Base-by-base conservation (phyloP, 1,284 basidiomycete species). In the Sporisorium reilianum region DNA sequence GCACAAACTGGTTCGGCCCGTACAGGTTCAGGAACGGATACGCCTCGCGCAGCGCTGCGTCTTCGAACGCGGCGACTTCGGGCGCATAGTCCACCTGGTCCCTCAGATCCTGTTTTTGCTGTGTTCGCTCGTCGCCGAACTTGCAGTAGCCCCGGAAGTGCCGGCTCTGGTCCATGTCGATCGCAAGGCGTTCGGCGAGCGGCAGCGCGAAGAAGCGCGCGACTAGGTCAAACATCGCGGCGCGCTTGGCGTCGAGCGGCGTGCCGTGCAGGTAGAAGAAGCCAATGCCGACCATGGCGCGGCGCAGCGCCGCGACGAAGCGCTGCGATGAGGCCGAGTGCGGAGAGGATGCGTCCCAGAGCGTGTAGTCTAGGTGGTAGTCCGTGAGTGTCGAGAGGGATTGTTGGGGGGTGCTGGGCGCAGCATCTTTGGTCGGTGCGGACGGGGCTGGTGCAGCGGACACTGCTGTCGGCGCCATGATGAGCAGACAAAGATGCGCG, bases 121-220 rank as follows among this genome's bases (percentile, higher is more conserved):
- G 55, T 12, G 80, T 81, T 1, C 64, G 55, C 32, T 81, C 80
- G 26, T 80, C 80, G 1, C 74, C 77, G 23, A 81, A 79, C 41
- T 66, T 70, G 62, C 75, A 62, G 70, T 75, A 81, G 1, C 80
- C 79, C 10, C 79, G 64, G 40, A 81, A 81, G 22, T 80, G 78
- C 9, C 66, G 56, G 23, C 55, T 63, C 9, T 66, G 55, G 20
- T 73, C 70, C 62, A 81, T 81, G 18, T 61, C 56, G 55, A 81
- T 78, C 28, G 12, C 44, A 23, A 61, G 30, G 1, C 78, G 69
- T 16, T 55, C 49, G 18, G 64, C 45, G 1, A 77, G 34, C 0
- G 71, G 71, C 0, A 80, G 63, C 0, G 57, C 22, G 41, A 80
- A 80, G 62, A 80, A 78, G 3, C 62, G 58, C 9, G 60, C 40